Percentiles rank a stretch among this genome's conserved stretches.
Conservation (phyloP, 306 rosid species). For the Rosa lucieae region DNA sequence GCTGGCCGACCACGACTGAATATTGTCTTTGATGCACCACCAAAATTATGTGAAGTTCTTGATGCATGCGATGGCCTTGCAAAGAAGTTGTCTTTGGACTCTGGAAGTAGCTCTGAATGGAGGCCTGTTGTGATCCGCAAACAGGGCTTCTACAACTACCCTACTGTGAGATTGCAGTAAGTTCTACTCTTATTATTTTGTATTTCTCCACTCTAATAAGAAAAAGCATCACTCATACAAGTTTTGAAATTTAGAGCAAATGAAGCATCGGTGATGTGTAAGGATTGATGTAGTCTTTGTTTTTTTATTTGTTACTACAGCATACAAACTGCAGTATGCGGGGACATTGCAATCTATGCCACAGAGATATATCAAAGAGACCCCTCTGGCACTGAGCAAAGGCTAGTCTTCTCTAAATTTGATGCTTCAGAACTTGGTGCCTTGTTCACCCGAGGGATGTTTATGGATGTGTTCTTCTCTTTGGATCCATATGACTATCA, state of each 20-base stretch:
- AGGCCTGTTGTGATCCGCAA: conserved; percentile 70
- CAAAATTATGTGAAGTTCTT: conserved; percentile 69
- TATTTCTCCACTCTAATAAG: neutral
- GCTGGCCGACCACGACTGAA: conserved; percentile 74
- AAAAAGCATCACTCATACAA: neutral
- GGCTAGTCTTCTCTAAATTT: conserved; percentile 63
- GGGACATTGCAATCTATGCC: conserved; percentile 48
- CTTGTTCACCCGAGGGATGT: conserved; percentile 61
- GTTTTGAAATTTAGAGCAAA: neutral
- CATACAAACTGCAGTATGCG: conserved; percentile 59
- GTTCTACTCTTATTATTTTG: conserved; percentile 32
- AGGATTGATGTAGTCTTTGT: conserved; percentile 1
- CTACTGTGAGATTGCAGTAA: conserved; percentile 89
- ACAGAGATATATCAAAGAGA: conserved; percentile 88
- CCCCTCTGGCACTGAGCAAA: conserved; percentile 55
- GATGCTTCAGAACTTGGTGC: conserved; percentile 68
- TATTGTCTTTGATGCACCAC: conserved; percentile 65
- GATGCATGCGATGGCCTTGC: conserved; percentile 68
- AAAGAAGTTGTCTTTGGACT: conserved; percentile 50
- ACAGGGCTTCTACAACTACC: conserved; percentile 65
- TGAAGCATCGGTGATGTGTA: neutral
- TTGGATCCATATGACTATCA: conserved; percentile 77
- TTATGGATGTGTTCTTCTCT: conserved; percentile 77
- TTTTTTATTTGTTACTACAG: conserved; percentile 43
- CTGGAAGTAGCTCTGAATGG: conserved; percentile 78